Evolutionary conservation across 2,329 filamentous ascomycete species (phyloP).

Genomic region (Raffaelea albimanens): DNA sequence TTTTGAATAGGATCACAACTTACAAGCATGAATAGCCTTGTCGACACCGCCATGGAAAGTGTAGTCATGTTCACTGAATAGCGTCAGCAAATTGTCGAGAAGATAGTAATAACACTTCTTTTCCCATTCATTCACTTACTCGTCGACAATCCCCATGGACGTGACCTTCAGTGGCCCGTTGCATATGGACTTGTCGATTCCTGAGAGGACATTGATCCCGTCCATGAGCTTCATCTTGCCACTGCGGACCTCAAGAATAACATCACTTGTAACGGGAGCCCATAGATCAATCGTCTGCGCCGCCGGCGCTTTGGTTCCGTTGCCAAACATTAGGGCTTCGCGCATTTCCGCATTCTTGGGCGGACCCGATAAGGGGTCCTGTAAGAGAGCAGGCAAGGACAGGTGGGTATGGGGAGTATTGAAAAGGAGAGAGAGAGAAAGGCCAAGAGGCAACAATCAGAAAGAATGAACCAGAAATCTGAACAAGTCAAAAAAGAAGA

Average conservation of each 20-base stretch:
- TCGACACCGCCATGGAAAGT: conserved; percentile 53
- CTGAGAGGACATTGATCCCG: conserved; percentile 40
- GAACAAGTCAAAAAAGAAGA: no score
- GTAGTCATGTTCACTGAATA: conserved; percentile 42
- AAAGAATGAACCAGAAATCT: no score
- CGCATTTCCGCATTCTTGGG: no score
- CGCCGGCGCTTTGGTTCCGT: no score
- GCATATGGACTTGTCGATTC: conserved; percentile 44
- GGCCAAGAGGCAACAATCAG: no score
- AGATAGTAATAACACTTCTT: no score
- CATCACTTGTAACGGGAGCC: conserved; percentile 35
- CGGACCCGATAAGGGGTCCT: no score
- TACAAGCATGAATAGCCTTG: conserved; percentile 52
- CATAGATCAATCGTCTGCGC: background rate
- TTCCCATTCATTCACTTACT: conserved; percentile 18
- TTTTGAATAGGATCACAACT: conserved; percentile 16
- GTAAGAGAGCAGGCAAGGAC: background rate
- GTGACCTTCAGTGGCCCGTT: conserved; percentile 34
- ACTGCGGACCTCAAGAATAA: conserved; percentile 45
- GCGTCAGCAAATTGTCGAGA: background rate
- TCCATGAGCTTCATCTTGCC: conserved; percentile 46
- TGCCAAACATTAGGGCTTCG: no score
- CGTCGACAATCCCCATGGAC: conserved; percentile 42
- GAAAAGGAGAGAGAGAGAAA: no score
- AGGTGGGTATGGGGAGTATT: no score